phyloP scores from a whole-genome alignment of 2,329 filamentous ascomycete species.

The Hortaea werneckii region DNA sequence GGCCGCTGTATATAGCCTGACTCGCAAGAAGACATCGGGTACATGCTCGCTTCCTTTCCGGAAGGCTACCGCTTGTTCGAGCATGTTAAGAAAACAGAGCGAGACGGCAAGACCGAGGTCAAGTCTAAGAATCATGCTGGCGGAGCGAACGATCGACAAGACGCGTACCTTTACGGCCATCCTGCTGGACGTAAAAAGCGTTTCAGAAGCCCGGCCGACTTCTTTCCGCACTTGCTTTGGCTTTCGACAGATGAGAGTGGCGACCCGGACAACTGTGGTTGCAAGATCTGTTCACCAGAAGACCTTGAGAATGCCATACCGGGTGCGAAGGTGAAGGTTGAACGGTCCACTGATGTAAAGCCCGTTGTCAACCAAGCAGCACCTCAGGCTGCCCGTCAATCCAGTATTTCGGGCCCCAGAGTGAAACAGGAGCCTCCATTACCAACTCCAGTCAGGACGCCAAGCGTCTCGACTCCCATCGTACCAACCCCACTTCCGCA shows the following conservation, averaged over 20 bases:
- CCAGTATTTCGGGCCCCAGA: slow-evolving; percentile 6
- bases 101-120: slow-evolving; percentile 34
- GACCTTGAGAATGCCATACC: slow-evolving; percentile 36
- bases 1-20: not conserved
- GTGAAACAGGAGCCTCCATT: slow-evolving; percentile 8
- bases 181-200: slow-evolving; percentile 47
- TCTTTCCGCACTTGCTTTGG: slow-evolving; percentile 51
- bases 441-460: slow-evolving; percentile 1
- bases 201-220: slow-evolving; percentile 49
- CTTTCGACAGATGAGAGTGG: slow-evolving; percentile 43
- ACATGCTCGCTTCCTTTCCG: slow-evolving; percentile 45
- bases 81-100: slow-evolving; percentile 43
- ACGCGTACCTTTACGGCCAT: slow-evolving; percentile 52
- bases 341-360: slow-evolving; percentile 8
- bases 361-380: slow-evolving; percentile 11
- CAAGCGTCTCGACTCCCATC: slow-evolving; percentile 7
- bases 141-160: slow-evolving; percentile 45
- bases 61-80: slow-evolving; percentile 49
- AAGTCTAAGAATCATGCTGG: slow-evolving; percentile 40
- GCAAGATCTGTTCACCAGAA: slow-evolving; percentile 47
- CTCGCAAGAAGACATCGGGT: slow-evolving; percentile 28
- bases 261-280: slow-evolving; percentile 46
- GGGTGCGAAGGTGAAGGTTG: slow-evolving; percentile 10
- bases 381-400: slow-evolving; percentile 3
- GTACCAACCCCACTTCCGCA: slow-evolving; percentile 30